phyloP scores from a whole-genome alignment of 2,329 filamentous ascomycete species.

The Monilinia fructigena region DNA sequence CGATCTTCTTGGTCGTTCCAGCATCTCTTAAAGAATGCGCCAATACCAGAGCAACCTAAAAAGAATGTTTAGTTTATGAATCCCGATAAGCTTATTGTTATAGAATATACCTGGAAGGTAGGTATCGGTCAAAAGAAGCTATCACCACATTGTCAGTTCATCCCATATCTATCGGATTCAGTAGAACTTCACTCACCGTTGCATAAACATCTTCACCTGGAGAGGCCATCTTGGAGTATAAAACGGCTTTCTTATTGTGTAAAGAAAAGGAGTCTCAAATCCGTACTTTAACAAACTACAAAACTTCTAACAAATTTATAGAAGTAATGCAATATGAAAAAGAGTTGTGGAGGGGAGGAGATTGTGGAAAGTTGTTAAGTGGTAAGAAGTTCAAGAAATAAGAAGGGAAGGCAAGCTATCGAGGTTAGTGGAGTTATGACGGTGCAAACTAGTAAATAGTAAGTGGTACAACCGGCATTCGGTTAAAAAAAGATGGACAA shows the following conservation, averaged over 20 bases:
- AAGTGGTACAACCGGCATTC: too few species aligned
- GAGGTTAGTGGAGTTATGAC: too few species aligned
- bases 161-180: slow-evolving; percentile 25
- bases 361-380: background rate
- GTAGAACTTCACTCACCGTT: slow-evolving; percentile 49
- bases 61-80: slow-evolving; percentile 32
- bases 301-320: background rate
- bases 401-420: background rate
- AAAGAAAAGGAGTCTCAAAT: too few species aligned
- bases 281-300: background rate
- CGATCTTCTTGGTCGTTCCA: slow-evolving; percentile 81
- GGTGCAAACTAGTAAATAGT: too few species aligned
- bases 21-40: slow-evolving; percentile 93
- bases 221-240: slow-evolving; percentile 42
- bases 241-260: background rate
- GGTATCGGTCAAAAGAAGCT: slow-evolving; percentile 89
- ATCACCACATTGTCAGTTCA: slow-evolving; percentile 32
- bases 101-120: slow-evolving; percentile 78
- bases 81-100: slow-evolving; percentile 22
- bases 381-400: background rate
- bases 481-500: too few species aligned
- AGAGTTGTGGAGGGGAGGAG: background rate
- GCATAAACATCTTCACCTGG: slow-evolving; percentile 60
- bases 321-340: background rate
- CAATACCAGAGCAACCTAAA: slow-evolving; percentile 81